These are phyloP conservation scores for Scytalidium lignicola DNA, from an alignment of 2,329 filamentous ascomycete genomes.

Conservation along the genomic window DNA sequence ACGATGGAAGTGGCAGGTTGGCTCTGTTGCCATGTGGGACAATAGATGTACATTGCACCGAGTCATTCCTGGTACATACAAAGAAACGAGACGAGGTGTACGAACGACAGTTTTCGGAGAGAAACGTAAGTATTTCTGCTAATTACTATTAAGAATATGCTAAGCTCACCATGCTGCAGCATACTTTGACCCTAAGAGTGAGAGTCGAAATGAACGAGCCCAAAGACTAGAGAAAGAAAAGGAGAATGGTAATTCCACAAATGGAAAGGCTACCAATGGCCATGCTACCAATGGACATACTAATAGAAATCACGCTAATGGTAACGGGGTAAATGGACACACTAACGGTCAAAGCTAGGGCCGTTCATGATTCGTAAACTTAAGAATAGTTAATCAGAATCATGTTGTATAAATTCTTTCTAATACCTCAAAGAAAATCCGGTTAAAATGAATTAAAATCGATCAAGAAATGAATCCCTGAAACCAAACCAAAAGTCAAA, in stretches of 20 bases:
- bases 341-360: background rate
- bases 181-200: slow-evolving; percentile 19
- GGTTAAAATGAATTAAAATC: no score
- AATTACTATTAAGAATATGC: background rate
- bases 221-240: slow-evolving; percentile 6
- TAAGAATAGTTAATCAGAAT: background rate
- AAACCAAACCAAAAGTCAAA: background rate
- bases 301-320: background rate
- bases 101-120: slow-evolving; percentile 22
- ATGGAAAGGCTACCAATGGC: background rate
- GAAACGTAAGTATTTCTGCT: slow-evolving; percentile 15
- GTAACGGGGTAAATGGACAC: background rate
- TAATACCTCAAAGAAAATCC: no score
- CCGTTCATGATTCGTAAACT: background rate
- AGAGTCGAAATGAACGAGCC: slow-evolving; percentile 14
- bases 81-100: slow-evolving; percentile 13
- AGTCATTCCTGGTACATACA: slow-evolving; percentile 20
- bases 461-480: no score
- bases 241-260: background rate
- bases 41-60: slow-evolving; percentile 19
- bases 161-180: slow-evolving; percentile 9
- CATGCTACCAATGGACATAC: background rate
- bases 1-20: slow-evolving; percentile 22
- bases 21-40: slow-evolving; percentile 22
- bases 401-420: background rate